phyloP scores from a whole-genome alignment of 2,329 filamentous ascomycete genomes.

The Fusarium camptoceras region DNA sequence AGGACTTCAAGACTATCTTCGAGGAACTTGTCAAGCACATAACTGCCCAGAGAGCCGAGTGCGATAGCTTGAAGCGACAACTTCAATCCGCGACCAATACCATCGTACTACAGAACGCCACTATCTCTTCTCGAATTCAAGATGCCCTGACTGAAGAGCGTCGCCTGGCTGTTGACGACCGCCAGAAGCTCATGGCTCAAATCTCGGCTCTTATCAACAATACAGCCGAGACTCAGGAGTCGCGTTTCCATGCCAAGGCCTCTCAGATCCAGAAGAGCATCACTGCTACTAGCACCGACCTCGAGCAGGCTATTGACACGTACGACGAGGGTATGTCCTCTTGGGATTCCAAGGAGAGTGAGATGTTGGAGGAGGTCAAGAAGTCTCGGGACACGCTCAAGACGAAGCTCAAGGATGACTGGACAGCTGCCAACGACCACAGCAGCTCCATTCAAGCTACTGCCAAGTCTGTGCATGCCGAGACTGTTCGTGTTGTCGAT shows the following conservation, averaged over 20 bases:
- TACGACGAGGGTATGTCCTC: conserved; percentile 79
- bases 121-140: conserved; percentile 74
- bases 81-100: conserved; percentile 76
- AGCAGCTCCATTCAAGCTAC: conserved; percentile 86
- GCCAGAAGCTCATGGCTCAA: conserved; percentile 78
- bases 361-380: conserved; percentile 76
- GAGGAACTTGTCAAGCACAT: conserved; percentile 83
- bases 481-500: conserved; percentile 90
- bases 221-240: conserved; percentile 79
- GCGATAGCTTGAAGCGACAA: conserved; percentile 77
- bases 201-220: conserved; percentile 81
- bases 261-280: conserved; percentile 73
- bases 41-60: conserved; percentile 80
- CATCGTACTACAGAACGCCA: conserved; percentile 75
- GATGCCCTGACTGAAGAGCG: conserved; percentile 81
- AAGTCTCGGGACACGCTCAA: conserved; percentile 83
- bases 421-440: conserved; percentile 81
- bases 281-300: conserved; percentile 67
- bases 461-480: conserved; percentile 87
- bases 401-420: conserved; percentile 85
- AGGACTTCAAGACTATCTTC: conserved; percentile 87
- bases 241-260: conserved; percentile 74
- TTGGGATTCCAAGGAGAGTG: conserved; percentile 77
- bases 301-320: conserved; percentile 73
- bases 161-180: conserved; percentile 76